phyloP scores from a whole-genome alignment of 495 filamentous ascomycete genomes.

The Penicillium steckii region DNA sequence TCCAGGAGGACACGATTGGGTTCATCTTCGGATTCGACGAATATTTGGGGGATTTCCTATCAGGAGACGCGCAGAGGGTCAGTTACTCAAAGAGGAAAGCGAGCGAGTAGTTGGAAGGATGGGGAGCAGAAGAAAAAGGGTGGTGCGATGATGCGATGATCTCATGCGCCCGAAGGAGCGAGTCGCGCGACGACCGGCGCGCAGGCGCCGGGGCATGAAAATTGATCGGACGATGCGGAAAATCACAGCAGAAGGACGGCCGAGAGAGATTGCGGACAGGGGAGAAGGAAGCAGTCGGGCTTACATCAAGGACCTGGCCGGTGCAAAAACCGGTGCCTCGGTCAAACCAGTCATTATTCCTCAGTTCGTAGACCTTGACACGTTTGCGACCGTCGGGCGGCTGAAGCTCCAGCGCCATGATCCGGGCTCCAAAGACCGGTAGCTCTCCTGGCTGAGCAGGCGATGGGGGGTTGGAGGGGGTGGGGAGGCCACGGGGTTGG shows the following conservation, averaged over 20 bases:
- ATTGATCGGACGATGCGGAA: neutral
- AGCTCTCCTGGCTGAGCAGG: slow-evolving; percentile 35
- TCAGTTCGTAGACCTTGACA: slow-evolving; percentile 98
- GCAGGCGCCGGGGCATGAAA: neutral
- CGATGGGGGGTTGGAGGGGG: slow-evolving; percentile 4
- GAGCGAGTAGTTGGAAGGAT: neutral
- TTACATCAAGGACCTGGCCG: slow-evolving; percentile 73
- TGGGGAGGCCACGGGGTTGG: slow-evolving; percentile 4
- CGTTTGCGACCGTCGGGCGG: slow-evolving; percentile 85
- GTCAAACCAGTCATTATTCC: slow-evolving; percentile 99
- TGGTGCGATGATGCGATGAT: slow-evolving; percentile 1
- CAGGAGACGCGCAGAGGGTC: neutral
- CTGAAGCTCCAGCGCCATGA: slow-evolving; percentile 86
- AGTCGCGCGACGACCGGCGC: neutral
- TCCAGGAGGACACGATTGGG: slow-evolving; percentile 80
- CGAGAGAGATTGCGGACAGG: slow-evolving; percentile 1
- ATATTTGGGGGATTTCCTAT: slow-evolving; percentile 80
- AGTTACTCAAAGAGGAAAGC: neutral
- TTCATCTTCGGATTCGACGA: slow-evolving; percentile 91
- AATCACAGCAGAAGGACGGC: neutral
- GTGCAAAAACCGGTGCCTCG: slow-evolving; percentile 94
- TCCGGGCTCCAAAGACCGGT: slow-evolving; percentile 38
- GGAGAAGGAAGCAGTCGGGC: slow-evolving; percentile 28
- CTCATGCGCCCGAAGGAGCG: neutral
- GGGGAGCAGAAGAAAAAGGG: slow-evolving; percentile 1